Evolutionary conservation across 495 filamentous ascomycete species (phyloP).

Genomic region (Lasiosphaeria ovina): DNA sequence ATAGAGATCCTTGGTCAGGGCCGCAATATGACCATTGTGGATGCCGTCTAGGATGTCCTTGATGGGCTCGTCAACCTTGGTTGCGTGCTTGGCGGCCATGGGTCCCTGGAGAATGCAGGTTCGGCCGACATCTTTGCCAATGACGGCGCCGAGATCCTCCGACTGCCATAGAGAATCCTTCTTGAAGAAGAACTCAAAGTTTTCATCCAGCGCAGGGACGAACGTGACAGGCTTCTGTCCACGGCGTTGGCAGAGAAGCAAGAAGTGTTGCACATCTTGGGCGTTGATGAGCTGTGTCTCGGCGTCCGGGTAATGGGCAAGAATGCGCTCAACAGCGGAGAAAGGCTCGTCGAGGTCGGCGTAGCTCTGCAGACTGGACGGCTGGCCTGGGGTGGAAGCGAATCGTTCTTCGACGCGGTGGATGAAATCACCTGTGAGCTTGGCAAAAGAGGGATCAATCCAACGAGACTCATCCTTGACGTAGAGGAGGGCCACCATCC

Average conservation of each 20-base stretch:
- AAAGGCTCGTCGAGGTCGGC: constrained; percentile 83
- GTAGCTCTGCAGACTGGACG: constrained; percentile 72
- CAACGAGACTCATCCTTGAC: constrained; percentile 90
- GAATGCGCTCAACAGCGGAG: constrained; percentile 68
- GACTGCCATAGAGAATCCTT: constrained; percentile 99
- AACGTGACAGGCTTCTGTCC: constrained; percentile 97
- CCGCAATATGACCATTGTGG: constrained; percentile 80
- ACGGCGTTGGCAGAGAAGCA: constrained; percentile 86
- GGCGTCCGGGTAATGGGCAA: constrained; percentile 80
- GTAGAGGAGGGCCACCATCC: constrained; percentile 96
- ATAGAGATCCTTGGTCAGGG: constrained; percentile 78
- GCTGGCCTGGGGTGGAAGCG: constrained; percentile 59
- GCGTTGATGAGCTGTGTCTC: constrained; percentile 92
- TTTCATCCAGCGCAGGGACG: constrained; percentile 88
- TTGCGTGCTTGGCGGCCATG: constrained; percentile 88
- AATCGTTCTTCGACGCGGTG: constrained; percentile 95
- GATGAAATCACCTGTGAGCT: constrained; percentile 89
- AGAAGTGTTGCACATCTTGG: constrained; percentile 94
- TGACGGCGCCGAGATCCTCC: constrained; percentile 92
- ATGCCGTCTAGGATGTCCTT: constrained; percentile 89
- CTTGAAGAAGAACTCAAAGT: constrained; percentile 98
- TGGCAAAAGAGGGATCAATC: constrained; percentile 84
- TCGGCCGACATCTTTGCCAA: constrained; percentile 89
- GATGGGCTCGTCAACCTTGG: constrained; percentile 83
- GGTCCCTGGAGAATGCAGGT: constrained; percentile 96